Evolutionary conservation across 306 rosid species (phyloP), one percentile per base, ranked within the genome.

Genomic region (Rosa persica): DNA sequence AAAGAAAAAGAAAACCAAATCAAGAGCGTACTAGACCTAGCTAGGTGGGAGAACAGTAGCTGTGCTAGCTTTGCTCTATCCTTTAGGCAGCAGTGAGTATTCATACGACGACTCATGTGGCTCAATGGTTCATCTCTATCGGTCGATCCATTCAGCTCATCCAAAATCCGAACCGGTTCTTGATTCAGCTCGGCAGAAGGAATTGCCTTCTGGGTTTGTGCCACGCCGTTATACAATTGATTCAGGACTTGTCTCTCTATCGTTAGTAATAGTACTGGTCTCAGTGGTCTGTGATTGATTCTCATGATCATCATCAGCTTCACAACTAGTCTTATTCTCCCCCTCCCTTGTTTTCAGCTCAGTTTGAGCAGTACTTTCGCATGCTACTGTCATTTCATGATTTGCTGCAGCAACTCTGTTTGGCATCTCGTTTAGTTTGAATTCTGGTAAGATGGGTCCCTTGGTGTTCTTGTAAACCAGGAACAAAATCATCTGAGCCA

Each of bases 401-500:
- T 39, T 58, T 25, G 52, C 43, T 40, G 57, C 69, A 46, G n/a
- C 61, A 58, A 48, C 46, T 7, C 12, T 73, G 46, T 61, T 52
- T 42, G 83, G 75, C n/a, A 19, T 38, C 65, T 76, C 81, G 2
- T 76, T 48, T 17, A 75, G 66, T 43, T 54, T 44, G 44, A 23
- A 79, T 57, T 83, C 81, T 11, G 85, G 87, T 72, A 71, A 55
- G 3, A 34, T 36, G 0, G 66, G 67, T 48, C 51, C 73, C 39
- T 34, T 78, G 38, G 39, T 4, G 36, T 84, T 74, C 68, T 73
- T 82, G 86, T 82, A 87, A 13, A 80, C 48, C 3, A 80, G 8
- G 72, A 84, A 84, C 66, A 87, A 3, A 2, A 84, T 70, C 85
- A 87, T 84, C 79, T 87, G 90, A 1, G 78, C 84, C 5, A 74